Evolutionary conservation across 352 stramenopile genomes (phyloP), one percentile per base, ranked within the genome.

Genomic region (Pythium chondricola): DNA sequence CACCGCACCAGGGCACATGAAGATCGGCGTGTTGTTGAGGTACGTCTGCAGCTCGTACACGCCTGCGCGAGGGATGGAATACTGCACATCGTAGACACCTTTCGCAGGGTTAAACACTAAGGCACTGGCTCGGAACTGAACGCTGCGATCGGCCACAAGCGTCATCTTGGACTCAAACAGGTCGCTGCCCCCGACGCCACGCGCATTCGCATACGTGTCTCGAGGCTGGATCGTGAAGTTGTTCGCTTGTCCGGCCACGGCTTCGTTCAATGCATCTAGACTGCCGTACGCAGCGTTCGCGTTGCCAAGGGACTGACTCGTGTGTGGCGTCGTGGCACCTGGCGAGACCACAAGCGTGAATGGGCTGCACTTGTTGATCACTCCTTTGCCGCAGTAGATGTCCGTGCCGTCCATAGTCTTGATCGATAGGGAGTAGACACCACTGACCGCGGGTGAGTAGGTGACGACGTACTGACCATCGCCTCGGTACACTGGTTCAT

Each of bases 221-320:
- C 96, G 95, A 2, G 94, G 79, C 57, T 98, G 92, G 42, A 98
- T 95, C n/a, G 85, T 95, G 56, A 98, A 96, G 56, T 91, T 96
- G 6, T 87, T 85, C 9, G 88, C 87, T 10, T 90, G 75, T 5
- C 96, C 96, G 11, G 93, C 92, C 6, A 96, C 83, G 6, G 88
- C 92, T 69, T 97, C 89, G 11, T 95, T 63, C 21, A 98, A 57
- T 22, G 72, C 79, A 51, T 98, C 85, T 29, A 97, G 68, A 1
- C 77, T 66, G 18, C 74, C 74, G 21, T 85, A 87, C 0, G 63
- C 71, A 0, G 74, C 67, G 4, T 61, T 63, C 13, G 52, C 61
- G 37, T 67, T 56, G 11, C 86, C 93, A 20, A 96, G 72, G 13
- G 85, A 87, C 62, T 97, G 88, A 33, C 76, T 97, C 2, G 83